A percentile compares a stretch with the other conserved stretches of the same genome.
Conservation (phyloP, 2,329 filamentous ascomycete species). For the Colletotrichum sp. region DNA sequence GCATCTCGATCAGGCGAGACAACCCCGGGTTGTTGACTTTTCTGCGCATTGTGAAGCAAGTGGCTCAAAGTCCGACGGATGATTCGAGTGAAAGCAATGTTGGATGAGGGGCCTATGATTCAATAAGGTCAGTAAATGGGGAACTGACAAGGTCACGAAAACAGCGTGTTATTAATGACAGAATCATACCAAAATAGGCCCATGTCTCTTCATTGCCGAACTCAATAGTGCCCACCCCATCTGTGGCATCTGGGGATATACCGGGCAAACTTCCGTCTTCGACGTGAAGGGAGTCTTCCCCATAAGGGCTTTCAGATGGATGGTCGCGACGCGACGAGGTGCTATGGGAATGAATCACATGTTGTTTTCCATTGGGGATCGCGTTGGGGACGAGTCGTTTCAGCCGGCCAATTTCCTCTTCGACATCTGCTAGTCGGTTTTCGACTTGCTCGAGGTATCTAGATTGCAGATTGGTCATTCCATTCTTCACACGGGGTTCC, state of each 20-base stretch:
- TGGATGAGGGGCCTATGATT: constrained; percentile 23
- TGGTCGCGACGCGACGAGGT: not conserved
- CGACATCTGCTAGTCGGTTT: constrained; percentile 22
- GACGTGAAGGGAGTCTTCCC: not conserved
- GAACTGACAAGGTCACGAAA: not conserved
- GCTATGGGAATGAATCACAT: not conserved
- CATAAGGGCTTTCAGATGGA: not conserved
- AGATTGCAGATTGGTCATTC: not conserved
- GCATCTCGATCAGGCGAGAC: not conserved
- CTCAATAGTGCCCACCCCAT: constrained; percentile 27
- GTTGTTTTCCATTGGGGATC: not conserved
- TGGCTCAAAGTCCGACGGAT: constrained; percentile 22
- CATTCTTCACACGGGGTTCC: not conserved
- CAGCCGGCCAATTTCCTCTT: constrained; percentile 21
- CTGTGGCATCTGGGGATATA: constrained; percentile 23
- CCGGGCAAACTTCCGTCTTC: constrained; percentile 21
- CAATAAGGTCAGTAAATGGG: not conserved
- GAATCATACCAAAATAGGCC: constrained; percentile 24
- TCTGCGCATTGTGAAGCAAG: not conserved
- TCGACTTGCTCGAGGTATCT: constrained; percentile 24
- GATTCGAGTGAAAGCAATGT: constrained; percentile 27
- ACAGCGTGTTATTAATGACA: not conserved
- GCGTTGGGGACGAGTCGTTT: constrained; percentile 6
- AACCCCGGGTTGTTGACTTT: not conserved
- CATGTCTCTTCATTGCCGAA: constrained; percentile 24